Conservation (phyloP, 2,329 filamentous ascomycete genomes). For the Mycogone perniciosa region DNA sequence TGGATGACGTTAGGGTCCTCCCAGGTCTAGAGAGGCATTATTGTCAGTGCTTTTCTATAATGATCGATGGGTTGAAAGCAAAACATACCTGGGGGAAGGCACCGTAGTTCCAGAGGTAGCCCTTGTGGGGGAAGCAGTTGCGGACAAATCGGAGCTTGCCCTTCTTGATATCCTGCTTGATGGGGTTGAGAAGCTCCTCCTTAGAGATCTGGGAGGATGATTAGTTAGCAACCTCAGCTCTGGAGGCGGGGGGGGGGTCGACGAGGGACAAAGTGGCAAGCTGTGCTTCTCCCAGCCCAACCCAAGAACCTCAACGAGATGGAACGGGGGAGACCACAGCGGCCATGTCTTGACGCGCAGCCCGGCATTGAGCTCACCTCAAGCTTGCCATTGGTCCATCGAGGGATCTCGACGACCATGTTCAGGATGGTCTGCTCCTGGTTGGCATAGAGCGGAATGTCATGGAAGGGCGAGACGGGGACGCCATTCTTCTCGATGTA, state of each 20-base stretch:
- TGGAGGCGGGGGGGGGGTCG: background rate
- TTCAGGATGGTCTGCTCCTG: slow-evolving; percentile 92
- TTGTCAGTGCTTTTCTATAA: background rate
- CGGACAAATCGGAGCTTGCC: slow-evolving; percentile 98
- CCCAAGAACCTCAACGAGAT: background rate
- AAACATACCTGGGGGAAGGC: slow-evolving; percentile 85
- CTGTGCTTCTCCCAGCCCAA: background rate
- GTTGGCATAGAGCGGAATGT: slow-evolving; percentile 97
- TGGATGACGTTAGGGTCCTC: slow-evolving; percentile 94
- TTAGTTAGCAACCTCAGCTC: background rate
- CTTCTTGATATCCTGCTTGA: slow-evolving; percentile 99
- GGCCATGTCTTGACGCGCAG: slow-evolving; percentile 4
- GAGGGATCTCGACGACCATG: slow-evolving; percentile 99
- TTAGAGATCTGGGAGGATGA: slow-evolving; percentile 73
- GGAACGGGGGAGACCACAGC: background rate
- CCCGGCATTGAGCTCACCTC: slow-evolving; percentile 60
- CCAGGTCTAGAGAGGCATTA: slow-evolving; percentile 65
- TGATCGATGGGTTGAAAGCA: background rate
- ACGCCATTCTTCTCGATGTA: slow-evolving; percentile 97
- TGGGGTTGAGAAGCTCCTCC: slow-evolving; percentile 95
- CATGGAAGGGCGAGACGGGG: slow-evolving; percentile 93
- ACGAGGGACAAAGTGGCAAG: background rate
- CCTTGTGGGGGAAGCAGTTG: slow-evolving; percentile 99
- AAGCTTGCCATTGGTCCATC: slow-evolving; percentile 99
- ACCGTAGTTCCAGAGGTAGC: slow-evolving; percentile 99